Conservation (phyloP, 1,284 basidiomycete genomes). For the Irpex lacteus region DNA sequence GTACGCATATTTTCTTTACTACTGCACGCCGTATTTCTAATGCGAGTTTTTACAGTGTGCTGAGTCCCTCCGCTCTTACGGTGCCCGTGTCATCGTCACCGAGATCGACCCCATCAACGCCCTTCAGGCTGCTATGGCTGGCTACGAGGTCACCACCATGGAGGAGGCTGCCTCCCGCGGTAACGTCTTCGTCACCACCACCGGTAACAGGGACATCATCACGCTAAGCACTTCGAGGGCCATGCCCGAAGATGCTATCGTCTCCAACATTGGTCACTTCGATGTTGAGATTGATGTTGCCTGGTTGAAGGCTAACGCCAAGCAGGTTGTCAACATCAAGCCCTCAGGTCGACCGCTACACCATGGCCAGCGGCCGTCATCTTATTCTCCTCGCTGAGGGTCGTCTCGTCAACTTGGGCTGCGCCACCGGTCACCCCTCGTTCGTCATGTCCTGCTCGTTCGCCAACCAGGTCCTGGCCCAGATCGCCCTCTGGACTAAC, state of each 20-base stretch:
- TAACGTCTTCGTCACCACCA: constrained; percentile 98
- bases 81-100: constrained; percentile 93
- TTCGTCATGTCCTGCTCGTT: constrained; percentile 99
- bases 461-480: constrained; percentile 97
- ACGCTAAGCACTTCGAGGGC: constrained; percentile 87
- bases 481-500: constrained; percentile 98
- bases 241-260: constrained; percentile 99
- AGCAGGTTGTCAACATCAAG: constrained; percentile 89
- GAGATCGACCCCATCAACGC: constrained; percentile 99
- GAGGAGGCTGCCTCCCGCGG: constrained; percentile 88
- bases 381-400: constrained; percentile 98
- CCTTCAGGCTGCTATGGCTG: constrained; percentile 98
- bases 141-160: constrained; percentile 99
- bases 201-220: constrained; percentile 99
- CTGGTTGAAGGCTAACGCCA: constrained; percentile 96
- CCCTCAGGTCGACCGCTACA: constrained; percentile 99
- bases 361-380: constrained; percentile 88
- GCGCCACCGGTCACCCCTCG: constrained; percentile 90
- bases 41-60: constrained; percentile 70
- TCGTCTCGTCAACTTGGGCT: constrained; percentile 98
- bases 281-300: constrained; percentile 99
- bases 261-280: constrained; percentile 99
- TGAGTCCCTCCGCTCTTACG: constrained; percentile 95
- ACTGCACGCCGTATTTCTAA: not conserved
- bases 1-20: constrained; percentile 47